A percentile compares a stretch with the other conserved stretches of the same genome.
phyloP scores from a whole-genome alignment of 2,329 filamentous ascomycete genomes.

The Erysiphe pulchra region DNA sequence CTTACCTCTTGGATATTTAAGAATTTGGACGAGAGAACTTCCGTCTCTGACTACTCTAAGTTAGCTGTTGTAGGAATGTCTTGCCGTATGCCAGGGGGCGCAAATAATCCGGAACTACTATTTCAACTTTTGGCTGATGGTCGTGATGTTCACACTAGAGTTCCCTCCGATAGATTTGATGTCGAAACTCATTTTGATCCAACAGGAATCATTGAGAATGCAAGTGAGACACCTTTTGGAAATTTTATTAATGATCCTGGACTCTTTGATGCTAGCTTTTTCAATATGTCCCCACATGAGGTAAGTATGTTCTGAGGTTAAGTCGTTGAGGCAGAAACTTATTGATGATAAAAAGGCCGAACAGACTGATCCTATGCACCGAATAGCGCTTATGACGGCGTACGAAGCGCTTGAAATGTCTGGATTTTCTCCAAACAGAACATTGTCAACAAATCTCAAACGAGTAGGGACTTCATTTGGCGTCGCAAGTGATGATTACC shows the following conservation, averaged over 20 bases:
- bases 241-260: slow-evolving; percentile 49
- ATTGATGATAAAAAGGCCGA: not conserved
- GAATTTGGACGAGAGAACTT: not conserved
- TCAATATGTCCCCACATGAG: slow-evolving; percentile 68
- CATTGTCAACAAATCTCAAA: slow-evolving; percentile 18
- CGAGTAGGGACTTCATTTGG: slow-evolving; percentile 13
- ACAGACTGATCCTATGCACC: slow-evolving; percentile 61
- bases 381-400: slow-evolving; percentile 48
- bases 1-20: not conserved
- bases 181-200: slow-evolving; percentile 45
- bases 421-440: slow-evolving; percentile 31
- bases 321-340: not conserved
- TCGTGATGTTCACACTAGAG: slow-evolving; percentile 39
- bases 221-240: slow-evolving; percentile 49
- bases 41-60: not conserved
- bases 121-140: slow-evolving; percentile 53
- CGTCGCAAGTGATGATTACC: slow-evolving; percentile 13
- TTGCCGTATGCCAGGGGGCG: slow-evolving; percentile 42
- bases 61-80: slow-evolving; percentile 47
- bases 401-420: slow-evolving; percentile 67
- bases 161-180: slow-evolving; percentile 47
- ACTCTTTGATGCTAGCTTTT: slow-evolving; percentile 59
- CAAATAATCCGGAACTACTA: slow-evolving; percentile 40
- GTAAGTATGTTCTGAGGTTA: slow-evolving; percentile 20
- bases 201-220: slow-evolving; percentile 48